phyloP scores from a whole-genome alignment of 1,139 yeast genomes.

The Scheffersomyces cryptocercus region DNA sequence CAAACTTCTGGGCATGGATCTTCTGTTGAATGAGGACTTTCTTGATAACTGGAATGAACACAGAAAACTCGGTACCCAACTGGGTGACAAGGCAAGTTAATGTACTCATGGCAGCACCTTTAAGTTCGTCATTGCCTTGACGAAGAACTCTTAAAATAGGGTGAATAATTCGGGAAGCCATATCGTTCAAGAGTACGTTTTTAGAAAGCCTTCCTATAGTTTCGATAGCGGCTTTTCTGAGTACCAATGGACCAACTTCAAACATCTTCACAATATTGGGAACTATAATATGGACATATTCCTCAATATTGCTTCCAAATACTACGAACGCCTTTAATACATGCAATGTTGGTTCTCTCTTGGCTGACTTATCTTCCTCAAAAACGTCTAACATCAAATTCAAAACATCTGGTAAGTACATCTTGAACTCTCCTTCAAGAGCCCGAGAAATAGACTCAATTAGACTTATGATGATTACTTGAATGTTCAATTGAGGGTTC shows the following conservation, averaged over 20 bases:
- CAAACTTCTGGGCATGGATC: slow-evolving; percentile 75
- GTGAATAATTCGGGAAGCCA: slow-evolving; percentile 89
- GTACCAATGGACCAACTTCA: slow-evolving; percentile 61
- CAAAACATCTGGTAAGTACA: slow-evolving; percentile 75
- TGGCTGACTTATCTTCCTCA: slow-evolving; percentile 72
- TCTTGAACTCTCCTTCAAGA: slow-evolving; percentile 87
- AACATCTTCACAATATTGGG: slow-evolving; percentile 83
- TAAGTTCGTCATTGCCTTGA: slow-evolving; percentile 61
- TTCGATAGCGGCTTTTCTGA: slow-evolving; percentile 77
- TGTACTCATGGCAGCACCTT: slow-evolving; percentile 71
- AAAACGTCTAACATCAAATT: slow-evolving; percentile 76
- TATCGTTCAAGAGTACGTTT: slow-evolving; percentile 73
- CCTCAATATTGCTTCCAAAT: slow-evolving; percentile 86
- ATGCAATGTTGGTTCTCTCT: slow-evolving; percentile 66
- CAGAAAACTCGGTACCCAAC: slow-evolving; percentile 80
- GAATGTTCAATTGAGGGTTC: slow-evolving; percentile 59
- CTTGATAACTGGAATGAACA: slow-evolving; percentile 84
- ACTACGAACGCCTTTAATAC: slow-evolving; percentile 86
- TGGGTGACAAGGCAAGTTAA: slow-evolving; percentile 77
- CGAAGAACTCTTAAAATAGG: slow-evolving; percentile 75
- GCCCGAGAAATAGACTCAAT: slow-evolving; percentile 86
- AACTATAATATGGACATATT: slow-evolving; percentile 79
- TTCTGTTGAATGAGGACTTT: slow-evolving; percentile 64
- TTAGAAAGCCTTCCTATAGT: slow-evolving; percentile 82
- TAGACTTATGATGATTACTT: slow-evolving; percentile 75